Percentiles rank a stretch among this genome's conserved stretches.
Conservation (phyloP, 1,284 basidiomycete genomes). For the Taiwanofungus camphoratus region DNA sequence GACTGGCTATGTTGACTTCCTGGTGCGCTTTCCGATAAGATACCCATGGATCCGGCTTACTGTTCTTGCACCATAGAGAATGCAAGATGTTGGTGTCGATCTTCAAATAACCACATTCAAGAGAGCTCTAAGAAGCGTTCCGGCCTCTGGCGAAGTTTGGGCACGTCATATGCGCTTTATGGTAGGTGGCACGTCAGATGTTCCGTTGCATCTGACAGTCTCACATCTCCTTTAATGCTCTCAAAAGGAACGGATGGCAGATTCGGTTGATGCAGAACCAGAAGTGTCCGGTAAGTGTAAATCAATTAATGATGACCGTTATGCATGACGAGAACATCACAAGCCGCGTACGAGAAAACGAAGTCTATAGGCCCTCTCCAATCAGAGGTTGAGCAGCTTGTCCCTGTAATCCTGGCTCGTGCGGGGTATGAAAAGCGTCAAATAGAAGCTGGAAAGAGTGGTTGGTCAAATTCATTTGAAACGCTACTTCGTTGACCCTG, state of each 20-base stretch:
- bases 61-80: conserved; percentile 34
- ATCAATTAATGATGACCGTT: neutral
- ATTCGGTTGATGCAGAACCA: conserved; percentile 22
- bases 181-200: conserved; percentile 32
- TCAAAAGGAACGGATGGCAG: conserved; percentile 30
- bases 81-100: conserved; percentile 37
- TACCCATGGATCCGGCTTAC: neutral
- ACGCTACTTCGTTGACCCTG: conserved; percentile 2
- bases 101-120: conserved; percentile 37
- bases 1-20: conserved; percentile 55
- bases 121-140: conserved; percentile 62
- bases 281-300: conserved; percentile 17
- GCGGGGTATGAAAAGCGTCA: conserved; percentile 59
- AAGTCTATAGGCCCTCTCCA: conserved; percentile 49
- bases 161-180: conserved; percentile 65
- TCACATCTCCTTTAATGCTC: neutral
- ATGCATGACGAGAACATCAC: conserved; percentile 1
- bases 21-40: conserved; percentile 37
- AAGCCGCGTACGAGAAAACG: conserved; percentile 56
- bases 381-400: conserved; percentile 59
- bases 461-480: conserved; percentile 26
- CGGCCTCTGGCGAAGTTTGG: conserved; percentile 67
- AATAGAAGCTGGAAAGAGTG: conserved; percentile 40
- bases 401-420: conserved; percentile 60
- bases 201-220: neutral